Conservation (phyloP, 2,329 filamentous ascomycete genomes). For the Ceratocystiopsis brevicomis region DNA sequence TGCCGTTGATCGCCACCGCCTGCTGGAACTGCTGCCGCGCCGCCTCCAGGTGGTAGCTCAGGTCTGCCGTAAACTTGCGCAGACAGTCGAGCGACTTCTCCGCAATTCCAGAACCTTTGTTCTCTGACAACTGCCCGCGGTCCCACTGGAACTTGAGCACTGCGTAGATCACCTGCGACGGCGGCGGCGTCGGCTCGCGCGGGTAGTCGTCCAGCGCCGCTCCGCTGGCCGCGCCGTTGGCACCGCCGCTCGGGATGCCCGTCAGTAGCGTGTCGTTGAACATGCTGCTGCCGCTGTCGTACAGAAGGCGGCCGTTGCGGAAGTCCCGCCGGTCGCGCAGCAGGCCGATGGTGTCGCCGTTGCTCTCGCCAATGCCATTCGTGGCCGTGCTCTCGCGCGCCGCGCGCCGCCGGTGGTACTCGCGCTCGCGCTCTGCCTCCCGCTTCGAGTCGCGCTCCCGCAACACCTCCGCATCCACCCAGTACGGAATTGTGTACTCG, state of each 20-base stretch:
- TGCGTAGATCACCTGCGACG: slow-evolving; percentile 80
- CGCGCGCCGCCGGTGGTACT: slow-evolving; percentile 5
- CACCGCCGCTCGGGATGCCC: background rate
- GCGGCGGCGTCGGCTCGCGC: slow-evolving; percentile 14
- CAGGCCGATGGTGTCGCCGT: background rate
- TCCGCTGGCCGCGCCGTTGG: background rate
- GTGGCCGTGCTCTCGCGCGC: slow-evolving; percentile 2
- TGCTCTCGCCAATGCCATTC: slow-evolving; percentile 1
- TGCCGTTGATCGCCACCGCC: slow-evolving; percentile 16
- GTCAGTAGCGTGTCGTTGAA: background rate
- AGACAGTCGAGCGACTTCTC: slow-evolving; percentile 40
- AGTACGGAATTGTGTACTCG: slow-evolving; percentile 41
- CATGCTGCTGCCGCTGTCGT: slow-evolving; percentile 1
- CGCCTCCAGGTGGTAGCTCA: slow-evolving; percentile 33
- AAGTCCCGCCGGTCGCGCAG: slow-evolving; percentile 6
- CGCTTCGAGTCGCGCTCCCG: slow-evolving; percentile 8
- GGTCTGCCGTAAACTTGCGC: slow-evolving; percentile 40
- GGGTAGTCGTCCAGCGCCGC: slow-evolving; percentile 5
- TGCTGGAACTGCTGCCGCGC: slow-evolving; percentile 32
- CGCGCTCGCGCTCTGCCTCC: slow-evolving; percentile 6
- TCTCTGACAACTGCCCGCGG: slow-evolving; percentile 42
- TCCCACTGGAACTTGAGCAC: slow-evolving; percentile 96
- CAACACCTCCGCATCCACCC: slow-evolving; percentile 21
- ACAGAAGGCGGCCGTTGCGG: slow-evolving; percentile 7
- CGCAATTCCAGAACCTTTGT: slow-evolving; percentile 24